These are phyloP conservation scores for Yamadazyma conglobata DNA, from an alignment of 1,139 yeast species.

Conservation along the genomic window DNA sequence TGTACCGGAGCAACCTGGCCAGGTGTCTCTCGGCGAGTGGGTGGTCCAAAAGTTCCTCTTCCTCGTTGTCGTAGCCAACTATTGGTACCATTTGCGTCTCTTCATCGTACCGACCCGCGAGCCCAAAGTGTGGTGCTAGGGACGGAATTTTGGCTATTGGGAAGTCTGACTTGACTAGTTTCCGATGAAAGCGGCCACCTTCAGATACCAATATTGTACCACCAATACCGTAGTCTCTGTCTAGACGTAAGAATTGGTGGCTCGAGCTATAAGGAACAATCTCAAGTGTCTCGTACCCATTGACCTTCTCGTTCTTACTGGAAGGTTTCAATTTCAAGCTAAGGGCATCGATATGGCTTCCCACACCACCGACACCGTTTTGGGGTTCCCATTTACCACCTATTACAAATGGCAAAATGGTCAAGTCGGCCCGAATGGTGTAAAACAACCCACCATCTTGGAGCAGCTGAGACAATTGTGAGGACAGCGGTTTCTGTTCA, in stretches of 20 bases:
- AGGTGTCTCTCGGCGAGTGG: slow-evolving; percentile 57
- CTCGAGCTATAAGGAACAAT: slow-evolving; percentile 69
- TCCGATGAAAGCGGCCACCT: slow-evolving; percentile 33
- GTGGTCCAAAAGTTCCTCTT: slow-evolving; percentile 3
- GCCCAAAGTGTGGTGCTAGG: slow-evolving; percentile 65
- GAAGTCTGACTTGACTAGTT: slow-evolving; percentile 55
- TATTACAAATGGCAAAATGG: slow-evolving; percentile 53
- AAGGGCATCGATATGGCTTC: slow-evolving; percentile 59
- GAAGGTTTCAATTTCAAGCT: slow-evolving; percentile 57
- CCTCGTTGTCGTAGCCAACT: slow-evolving; percentile 28
- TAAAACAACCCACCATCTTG: slow-evolving; percentile 34
- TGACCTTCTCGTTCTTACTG: slow-evolving; percentile 43
- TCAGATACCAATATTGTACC: slow-evolving; percentile 51
- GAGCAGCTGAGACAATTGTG: slow-evolving; percentile 34
- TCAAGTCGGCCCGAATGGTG: slow-evolving; percentile 55
- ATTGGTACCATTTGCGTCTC: slow-evolving; percentile 67
- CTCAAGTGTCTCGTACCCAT: slow-evolving; percentile 61
- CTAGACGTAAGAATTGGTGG: slow-evolving; percentile 54
- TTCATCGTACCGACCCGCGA: slow-evolving; percentile 46
- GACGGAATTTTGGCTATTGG: slow-evolving; percentile 67
- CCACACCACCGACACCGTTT: slow-evolving; percentile 57
- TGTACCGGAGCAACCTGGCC: slow-evolving; percentile 50
- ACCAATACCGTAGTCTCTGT: slow-evolving; percentile 66
- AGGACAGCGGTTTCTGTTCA: slow-evolving; percentile 38
- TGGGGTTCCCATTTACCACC: slow-evolving; percentile 56